A percentile compares a stretch with the other conserved stretches of the same genome.
Evolutionary conservation across 2,329 filamentous ascomycete species (phyloP).

Genomic region (Aspergillus fijiensis): DNA sequence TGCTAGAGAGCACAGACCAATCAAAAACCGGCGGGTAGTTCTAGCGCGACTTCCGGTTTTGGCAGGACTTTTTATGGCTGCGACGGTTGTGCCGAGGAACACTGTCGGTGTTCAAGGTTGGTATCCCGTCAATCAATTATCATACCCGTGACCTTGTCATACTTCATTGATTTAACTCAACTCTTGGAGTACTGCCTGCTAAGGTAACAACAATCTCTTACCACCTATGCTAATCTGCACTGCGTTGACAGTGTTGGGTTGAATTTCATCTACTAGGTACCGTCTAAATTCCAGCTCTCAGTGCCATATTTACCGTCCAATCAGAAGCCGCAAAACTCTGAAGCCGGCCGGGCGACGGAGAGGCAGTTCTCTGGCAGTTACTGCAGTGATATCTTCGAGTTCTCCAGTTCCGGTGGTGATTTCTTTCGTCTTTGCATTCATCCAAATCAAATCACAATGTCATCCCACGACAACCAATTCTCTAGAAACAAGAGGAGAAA

Average conservation of each 20-base stretch:
- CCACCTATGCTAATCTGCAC: no score
- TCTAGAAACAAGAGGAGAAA: conserved; percentile 42
- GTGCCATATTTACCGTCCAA: conserved; percentile 11
- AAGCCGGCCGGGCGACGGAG: conserved; percentile 1
- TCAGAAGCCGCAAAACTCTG: conserved; percentile 24
- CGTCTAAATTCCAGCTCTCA: not conserved
- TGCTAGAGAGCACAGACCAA: no score
- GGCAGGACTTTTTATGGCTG: no score
- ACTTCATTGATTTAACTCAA: no score
- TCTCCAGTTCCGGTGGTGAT: not conserved
- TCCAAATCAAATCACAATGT: conserved; percentile 29
- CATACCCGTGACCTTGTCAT: no score
- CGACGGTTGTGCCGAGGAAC: no score
- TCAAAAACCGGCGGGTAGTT: no score
- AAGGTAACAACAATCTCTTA: no score
- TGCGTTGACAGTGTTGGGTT: not conserved
- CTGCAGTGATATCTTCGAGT: not conserved
- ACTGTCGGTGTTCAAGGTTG: no score
- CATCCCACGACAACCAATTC: conserved; percentile 33
- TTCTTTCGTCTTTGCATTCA: conserved; percentile 11
- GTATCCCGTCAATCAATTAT: no score
- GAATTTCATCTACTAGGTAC: not conserved
- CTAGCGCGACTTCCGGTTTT: no score
- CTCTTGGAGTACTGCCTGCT: no score
- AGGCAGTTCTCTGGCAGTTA: not conserved